Evolutionary conservation across 306 rosid genomes (phyloP), one percentile per base, ranked within the genome.

Genomic region (Acacia acuminata): DNA sequence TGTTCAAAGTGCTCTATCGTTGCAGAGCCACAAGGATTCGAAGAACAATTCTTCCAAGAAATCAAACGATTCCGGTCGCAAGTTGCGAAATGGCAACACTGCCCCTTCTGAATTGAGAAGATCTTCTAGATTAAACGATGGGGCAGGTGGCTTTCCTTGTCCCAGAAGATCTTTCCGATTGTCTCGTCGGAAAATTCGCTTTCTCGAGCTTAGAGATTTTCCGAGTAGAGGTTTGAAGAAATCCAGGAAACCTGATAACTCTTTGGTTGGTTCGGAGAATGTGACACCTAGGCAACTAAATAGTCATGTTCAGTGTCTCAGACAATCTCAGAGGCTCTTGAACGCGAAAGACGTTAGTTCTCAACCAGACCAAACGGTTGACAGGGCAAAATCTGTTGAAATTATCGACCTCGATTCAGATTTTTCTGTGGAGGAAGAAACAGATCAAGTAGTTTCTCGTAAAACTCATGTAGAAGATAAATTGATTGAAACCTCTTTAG

Each of bases 151-250:
- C 47, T 43, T 76, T 79, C 79, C 24, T n/a, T 20, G 63, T 82
- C 85, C 81, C 17, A 79, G 91, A 75, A 88, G 86, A 48, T 93
- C 93, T 47, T 44, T 88, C 34, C 86, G 95, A 75, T 71, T 88
- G 42, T 79, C 85, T 51, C 25, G 10, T 73, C 78, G 15, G 45
- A 14, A 44, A 32, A 32, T 63, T 6, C 36, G 24, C 1, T 24
- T 14, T 9, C 55, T 40, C 61, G 79, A 58, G 65, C 43, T 22
- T 15, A 63, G 43, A n/a, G 81, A 51, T 47, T 42, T 14, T 43
- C 70, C 42, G 3, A 58, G 22, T 25, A 76, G 81, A 75, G 30
- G 61, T 25, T 14, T 22, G 22, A 80, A 80, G 74, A 75, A 86
- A 69, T 55, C 67, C 60, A 87, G 55, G 43, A 40, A 36, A 44